phyloP scores from a whole-genome alignment of 108 stramenopile species.

The Fragilaria radians region DNA sequence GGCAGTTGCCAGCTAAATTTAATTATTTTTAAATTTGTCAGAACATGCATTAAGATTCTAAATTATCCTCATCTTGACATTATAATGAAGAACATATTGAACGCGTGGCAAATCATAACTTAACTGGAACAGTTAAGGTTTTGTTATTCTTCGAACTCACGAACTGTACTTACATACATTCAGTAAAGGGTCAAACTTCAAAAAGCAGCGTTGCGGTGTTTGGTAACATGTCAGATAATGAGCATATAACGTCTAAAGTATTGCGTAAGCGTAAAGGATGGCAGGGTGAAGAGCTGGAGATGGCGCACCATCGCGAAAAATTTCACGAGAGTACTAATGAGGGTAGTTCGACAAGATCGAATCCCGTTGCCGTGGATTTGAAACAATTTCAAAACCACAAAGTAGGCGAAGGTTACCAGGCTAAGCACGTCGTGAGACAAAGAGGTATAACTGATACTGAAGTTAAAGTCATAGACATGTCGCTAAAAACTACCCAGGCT shows the following conservation, averaged over 20 bases:
- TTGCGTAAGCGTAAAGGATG: constrained; percentile 20
- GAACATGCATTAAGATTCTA: no score
- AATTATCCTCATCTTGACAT: no score
- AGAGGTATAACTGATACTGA: constrained; percentile 5
- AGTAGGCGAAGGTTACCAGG: constrained; percentile 83
- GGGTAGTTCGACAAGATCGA: background rate
- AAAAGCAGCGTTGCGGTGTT: no score
- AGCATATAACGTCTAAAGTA: background rate
- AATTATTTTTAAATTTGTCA: no score
- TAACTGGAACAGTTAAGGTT: no score
- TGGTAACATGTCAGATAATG: background rate
- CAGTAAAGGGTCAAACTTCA: no score
- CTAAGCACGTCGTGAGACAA: constrained; percentile 74
- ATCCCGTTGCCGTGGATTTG: constrained; percentile 51
- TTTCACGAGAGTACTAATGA: constrained; percentile 1
- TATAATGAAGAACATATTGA: no score
- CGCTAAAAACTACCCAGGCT: background rate
- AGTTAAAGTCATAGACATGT: constrained; percentile 34
- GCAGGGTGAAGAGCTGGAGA: constrained; percentile 47
- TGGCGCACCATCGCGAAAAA: constrained; percentile 31
- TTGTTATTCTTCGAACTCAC: no score
- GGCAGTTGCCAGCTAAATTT: no score
- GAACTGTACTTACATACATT: no score
- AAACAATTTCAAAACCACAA: constrained; percentile 69
- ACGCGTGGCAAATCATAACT: no score